Evolutionary conservation across 2,329 filamentous ascomycete species (phyloP), one percentile per base, ranked within the genome.

Genomic region (Colletotrichum sp.): DNA sequence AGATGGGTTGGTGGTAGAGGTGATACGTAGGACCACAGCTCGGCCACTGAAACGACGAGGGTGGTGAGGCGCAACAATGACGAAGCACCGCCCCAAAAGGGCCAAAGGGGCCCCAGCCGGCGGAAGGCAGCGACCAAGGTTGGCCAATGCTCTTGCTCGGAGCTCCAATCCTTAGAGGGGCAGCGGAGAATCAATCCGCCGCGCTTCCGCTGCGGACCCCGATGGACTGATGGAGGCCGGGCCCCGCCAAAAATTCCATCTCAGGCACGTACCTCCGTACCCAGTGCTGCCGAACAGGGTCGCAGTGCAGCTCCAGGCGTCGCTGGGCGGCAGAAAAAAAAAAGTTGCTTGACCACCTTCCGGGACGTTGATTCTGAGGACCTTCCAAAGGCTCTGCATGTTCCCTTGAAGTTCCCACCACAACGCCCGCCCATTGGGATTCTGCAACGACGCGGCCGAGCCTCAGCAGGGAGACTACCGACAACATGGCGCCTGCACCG

Each of bases 11-110:
- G 28, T 24, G 59, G 30, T 62, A 62, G 32, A 34, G 59, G 59
- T 68, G 70, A 62, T 68, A 76, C 64, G 74, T 28, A 65, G 60
- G 78, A 76, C 71, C 18, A 62, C 60, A 62, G 69, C 70, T 76
- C 65, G 74, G 52, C 44, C 75, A 76, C 65, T 74, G 69, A 76
- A 76, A 77, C 76, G 64, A 77, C 70, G 65, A 71, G 59, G 60
- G 64, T 63, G 62, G 44, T 76, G 72, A 80, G 79, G 79, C 79
- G 80, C 78, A 80, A 81, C 78, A 78, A 81, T 81, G 80, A 81
- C 79, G 80, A 81, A 79, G 79, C 77, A 65, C 62, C 65, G 57
- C 59, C 65, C 75, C 49, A 30, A 44, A 63, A 52, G 44, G 44
- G 44, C 49, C 55, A 60, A 63, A 52, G 44, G 44, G 44, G 44